Conservation (phyloP, 345 rosid species). For the Mallotus nudiflorus region DNA sequence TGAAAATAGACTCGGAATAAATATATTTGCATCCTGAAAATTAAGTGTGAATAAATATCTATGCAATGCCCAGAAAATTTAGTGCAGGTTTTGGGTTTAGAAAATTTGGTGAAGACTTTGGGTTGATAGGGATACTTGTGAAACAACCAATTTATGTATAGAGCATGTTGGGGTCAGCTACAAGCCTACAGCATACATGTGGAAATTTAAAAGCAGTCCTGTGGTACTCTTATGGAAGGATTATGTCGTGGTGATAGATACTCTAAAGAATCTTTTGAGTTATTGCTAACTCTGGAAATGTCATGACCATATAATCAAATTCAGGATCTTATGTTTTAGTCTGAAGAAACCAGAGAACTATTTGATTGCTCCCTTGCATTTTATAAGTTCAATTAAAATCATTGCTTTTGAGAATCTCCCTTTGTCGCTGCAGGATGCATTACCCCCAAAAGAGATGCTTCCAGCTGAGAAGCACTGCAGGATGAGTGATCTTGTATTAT, state of each 20-base stretch:
- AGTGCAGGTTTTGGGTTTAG: neutral
- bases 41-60: neutral
- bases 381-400: neutral
- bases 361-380: neutral
- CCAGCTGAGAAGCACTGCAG: slow-evolving; percentile 86
- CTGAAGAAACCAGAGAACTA: neutral
- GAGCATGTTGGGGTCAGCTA: neutral
- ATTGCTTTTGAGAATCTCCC: slow-evolving; percentile 6
- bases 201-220: too few species aligned
- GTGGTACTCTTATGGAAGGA: too few species aligned
- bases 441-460: slow-evolving; percentile 82
- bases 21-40: too few species aligned
- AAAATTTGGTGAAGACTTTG: neutral
- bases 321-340: neutral
- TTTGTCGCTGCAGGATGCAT: slow-evolving; percentile 62
- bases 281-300: neutral
- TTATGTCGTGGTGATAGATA: too few species aligned
- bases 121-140: neutral
- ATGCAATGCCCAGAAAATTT: neutral
- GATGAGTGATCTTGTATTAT: slow-evolving; percentile 87
- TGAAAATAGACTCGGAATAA: neutral
- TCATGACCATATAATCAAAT: neutral
- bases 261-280: neutral
- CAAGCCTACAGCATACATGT: too few species aligned
- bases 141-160: neutral